phyloP scores from a whole-genome alignment of 371 early-diverging fungal species.

The Mortierella sp. region DNA sequence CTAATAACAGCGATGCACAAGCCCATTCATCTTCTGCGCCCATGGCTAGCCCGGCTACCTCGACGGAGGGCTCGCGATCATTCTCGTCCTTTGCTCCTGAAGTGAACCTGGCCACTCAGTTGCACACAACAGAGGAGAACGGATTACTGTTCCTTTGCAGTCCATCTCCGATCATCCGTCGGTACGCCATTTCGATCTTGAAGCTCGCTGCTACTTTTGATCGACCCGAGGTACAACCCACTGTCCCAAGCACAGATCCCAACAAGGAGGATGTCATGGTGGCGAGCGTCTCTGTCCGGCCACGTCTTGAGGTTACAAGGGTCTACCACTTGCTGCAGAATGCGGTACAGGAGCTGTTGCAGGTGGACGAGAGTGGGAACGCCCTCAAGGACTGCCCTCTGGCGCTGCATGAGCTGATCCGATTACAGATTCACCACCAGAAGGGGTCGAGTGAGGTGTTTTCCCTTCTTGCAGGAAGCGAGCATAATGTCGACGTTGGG shows the following conservation, averaged over 20 bases:
- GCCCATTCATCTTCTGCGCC: conserved; percentile 8
- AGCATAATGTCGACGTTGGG: conserved; percentile 58
- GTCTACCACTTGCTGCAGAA: conserved; percentile 62
- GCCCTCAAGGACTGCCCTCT: conserved; percentile 61
- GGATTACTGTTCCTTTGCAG: conserved; percentile 83
- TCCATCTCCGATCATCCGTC: conserved; percentile 69
- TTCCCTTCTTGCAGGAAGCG: conserved; percentile 63
- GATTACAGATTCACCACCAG: conserved; percentile 68
- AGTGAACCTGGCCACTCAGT: conserved; percentile 61
- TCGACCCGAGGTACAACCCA: conserved; percentile 44
- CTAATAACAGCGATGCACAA: conserved; percentile 3
- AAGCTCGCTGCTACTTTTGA: conserved; percentile 67
- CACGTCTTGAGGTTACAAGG: conserved; percentile 52
- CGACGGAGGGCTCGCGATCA: conserved; percentile 41
- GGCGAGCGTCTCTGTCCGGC: conserved; percentile 37
- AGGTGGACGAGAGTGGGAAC: conserved; percentile 66
- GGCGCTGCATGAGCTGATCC: conserved; percentile 60
- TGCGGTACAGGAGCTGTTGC: conserved; percentile 65
- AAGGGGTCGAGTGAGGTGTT: conserved; percentile 58
- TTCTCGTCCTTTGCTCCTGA: conserved; percentile 57
- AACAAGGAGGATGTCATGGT: conserved; percentile 39
- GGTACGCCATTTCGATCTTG: conserved; percentile 71
- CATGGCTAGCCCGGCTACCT: conserved; percentile 23
- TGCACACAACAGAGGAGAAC: conserved; percentile 81
- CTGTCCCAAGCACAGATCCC: neutral